A percentile compares a stretch with the other conserved stretches of the same genome.
Conservation (phyloP, 805 yeast species). For the Lipomyces yamanashiensis region DNA sequence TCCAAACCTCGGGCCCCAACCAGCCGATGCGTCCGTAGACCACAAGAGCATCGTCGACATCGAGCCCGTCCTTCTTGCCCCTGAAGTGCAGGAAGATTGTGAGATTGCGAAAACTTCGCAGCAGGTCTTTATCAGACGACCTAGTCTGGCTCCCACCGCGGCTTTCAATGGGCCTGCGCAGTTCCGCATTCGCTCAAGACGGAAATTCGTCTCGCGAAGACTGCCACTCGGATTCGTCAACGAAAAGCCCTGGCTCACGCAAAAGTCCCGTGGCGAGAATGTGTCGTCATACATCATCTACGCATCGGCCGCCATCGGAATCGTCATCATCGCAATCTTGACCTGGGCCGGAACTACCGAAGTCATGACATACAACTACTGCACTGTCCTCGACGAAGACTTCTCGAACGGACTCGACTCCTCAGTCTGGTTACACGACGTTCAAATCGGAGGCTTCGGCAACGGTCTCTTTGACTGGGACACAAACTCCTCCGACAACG, state of each 20-base stretch:
- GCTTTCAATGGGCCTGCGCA: neutral
- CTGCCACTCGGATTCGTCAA: constrained; percentile 25
- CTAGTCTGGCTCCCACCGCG: neutral
- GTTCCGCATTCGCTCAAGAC: constrained; percentile 17
- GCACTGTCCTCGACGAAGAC: constrained; percentile 23
- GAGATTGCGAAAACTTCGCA: neutral
- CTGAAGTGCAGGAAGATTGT: neutral
- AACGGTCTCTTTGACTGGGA: constrained; percentile 33
- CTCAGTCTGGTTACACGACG: constrained; percentile 20
- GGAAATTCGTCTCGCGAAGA: constrained; percentile 27
- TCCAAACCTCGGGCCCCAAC: too few relatives aligned
- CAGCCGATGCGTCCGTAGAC: neutral
- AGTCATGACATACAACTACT: constrained; percentile 20
- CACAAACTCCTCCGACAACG: constrained; percentile 16
- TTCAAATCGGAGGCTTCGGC: constrained; percentile 34
- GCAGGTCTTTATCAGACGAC: neutral
- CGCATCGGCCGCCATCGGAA: constrained; percentile 15
- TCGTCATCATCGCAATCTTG: constrained; percentile 21
- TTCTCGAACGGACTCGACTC: constrained; percentile 11
- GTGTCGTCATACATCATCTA: constrained; percentile 9
- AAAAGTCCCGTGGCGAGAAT: constrained; percentile 19
- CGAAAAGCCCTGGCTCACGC: constrained; percentile 33
- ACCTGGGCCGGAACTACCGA: constrained; percentile 30
- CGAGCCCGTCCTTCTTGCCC: neutral
- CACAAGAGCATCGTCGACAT: neutral